Evolutionary conservation across 2,329 filamentous ascomycete genomes (phyloP).

Genomic region (Teratosphaeria zuluensis): DNA sequence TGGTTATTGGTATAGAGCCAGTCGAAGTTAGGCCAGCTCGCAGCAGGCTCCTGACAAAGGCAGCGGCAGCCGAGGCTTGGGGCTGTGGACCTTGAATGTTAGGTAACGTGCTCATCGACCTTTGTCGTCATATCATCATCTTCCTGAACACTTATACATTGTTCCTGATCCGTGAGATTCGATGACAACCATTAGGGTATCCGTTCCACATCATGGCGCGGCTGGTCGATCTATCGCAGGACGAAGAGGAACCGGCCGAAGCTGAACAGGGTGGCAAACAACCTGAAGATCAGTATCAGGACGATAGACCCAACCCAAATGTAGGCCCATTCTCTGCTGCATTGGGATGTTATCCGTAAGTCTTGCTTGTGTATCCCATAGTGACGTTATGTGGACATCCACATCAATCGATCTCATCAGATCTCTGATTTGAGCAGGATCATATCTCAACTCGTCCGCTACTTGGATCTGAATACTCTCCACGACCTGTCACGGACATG

Average conservation of each 20-base stretch:
- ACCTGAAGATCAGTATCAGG: conserved; percentile 3
- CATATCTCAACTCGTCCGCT: conserved; percentile 61
- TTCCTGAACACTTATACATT: background rate
- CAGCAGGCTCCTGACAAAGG: background rate
- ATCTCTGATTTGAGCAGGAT: conserved; percentile 46
- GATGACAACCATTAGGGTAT: background rate
- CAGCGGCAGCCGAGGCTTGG: background rate
- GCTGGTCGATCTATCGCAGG: conserved; percentile 34
- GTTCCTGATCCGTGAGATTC: background rate
- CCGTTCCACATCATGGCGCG: conserved; percentile 30
- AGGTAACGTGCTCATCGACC: background rate
- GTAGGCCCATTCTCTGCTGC: conserved; percentile 51
- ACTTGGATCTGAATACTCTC: conserved; percentile 78
- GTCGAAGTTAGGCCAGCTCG: background rate
- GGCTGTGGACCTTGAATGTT: background rate
- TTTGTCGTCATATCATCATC: background rate
- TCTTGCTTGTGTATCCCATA: background rate
- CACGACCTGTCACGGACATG: conserved; percentile 76
- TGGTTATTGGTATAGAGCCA: background rate
- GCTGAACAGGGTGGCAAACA: conserved; percentile 4
- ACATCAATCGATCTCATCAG: background rate
- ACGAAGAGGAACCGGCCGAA: conserved; percentile 17
- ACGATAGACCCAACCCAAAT: conserved; percentile 39
- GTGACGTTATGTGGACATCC: too few relatives aligned
- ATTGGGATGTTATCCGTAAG: conserved; percentile 58